Evolutionary conservation across 2,329 filamentous ascomycete genomes (phyloP).

Genomic region (Scleromitrula shiraiana): DNA sequence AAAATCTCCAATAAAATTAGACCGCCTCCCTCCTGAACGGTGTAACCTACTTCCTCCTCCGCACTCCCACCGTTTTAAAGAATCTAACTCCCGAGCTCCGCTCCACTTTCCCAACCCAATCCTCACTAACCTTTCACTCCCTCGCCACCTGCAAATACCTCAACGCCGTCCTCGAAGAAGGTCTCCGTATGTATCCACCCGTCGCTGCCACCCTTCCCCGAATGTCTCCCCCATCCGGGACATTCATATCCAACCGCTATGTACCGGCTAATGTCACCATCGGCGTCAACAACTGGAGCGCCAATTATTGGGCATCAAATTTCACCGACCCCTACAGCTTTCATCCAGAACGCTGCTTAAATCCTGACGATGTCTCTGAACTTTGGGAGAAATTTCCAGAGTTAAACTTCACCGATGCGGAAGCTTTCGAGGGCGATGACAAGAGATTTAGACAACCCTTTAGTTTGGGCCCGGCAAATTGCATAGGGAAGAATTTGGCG

Average conservation of each 20-base stretch:
- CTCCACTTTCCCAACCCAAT: constrained; percentile 29
- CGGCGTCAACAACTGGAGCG: not conserved
- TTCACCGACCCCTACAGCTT: not conserved
- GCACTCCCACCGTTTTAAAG: constrained; percentile 29
- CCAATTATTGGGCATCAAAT: not conserved
- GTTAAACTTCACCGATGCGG: not conserved
- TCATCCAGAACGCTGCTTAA: constrained; percentile 5
- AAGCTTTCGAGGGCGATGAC: not conserved
- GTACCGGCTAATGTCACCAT: not conserved
- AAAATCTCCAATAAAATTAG: constrained; percentile 17
- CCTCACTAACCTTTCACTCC: constrained; percentile 12
- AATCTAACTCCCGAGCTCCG: constrained; percentile 37
- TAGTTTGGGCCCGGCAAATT: constrained; percentile 1
- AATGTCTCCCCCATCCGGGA: not conserved
- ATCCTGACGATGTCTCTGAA: not conserved
- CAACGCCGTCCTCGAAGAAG: constrained; percentile 12
- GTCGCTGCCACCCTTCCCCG: constrained; percentile 1
- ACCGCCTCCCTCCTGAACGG: constrained; percentile 28
- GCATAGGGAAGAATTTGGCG: constrained; percentile 9
- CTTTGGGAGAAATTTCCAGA: not conserved
- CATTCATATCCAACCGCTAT: not conserved
- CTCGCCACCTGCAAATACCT: constrained; percentile 9
- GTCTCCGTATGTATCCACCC: constrained; percentile 14
- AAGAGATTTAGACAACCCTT: constrained; percentile 3
- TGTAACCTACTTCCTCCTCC: constrained; percentile 43